These are phyloP conservation scores for Magnusiomyces fungicola DNA, from an alignment of 1,139 yeast genomes.

Conservation along the genomic window DNA sequence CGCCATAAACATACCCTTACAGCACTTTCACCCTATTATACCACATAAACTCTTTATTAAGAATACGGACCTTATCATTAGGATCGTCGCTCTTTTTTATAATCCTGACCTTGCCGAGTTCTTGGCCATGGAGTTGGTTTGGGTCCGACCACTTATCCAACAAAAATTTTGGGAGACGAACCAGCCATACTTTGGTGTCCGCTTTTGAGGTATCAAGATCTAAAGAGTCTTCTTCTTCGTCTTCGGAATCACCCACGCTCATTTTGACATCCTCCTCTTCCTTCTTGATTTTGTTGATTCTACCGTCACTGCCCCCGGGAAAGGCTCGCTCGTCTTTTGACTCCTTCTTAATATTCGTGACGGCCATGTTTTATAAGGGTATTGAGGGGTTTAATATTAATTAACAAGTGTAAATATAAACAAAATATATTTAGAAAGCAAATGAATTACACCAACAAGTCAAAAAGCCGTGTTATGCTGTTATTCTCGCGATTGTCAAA, in stretches of 20 bases:
- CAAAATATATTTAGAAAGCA: no score
- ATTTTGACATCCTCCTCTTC: background rate
- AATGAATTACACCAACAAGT: no score
- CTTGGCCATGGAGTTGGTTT: constrained; percentile 53
- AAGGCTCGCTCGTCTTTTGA: background rate
- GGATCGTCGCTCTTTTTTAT: constrained; percentile 37
- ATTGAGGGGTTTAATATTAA: no score
- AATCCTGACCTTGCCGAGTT: constrained; percentile 75
- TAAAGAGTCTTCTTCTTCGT: constrained; percentile 34
- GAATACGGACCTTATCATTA: constrained; percentile 41
- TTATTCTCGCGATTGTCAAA: no score
- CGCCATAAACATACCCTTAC: no score
- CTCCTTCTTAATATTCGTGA: background rate
- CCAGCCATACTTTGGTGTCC: constrained; percentile 72
- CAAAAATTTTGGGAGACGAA: constrained; percentile 78
- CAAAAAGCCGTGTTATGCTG: no score
- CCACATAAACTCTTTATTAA: no score
- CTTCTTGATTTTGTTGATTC: background rate
- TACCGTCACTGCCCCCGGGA: background rate
- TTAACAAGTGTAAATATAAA: no score
- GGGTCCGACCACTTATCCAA: constrained; percentile 75
- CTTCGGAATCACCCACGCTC: constrained; percentile 3
- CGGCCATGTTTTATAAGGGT: no score
- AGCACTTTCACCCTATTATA: no score
- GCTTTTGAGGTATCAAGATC: constrained; percentile 35